Evolutionary conservation across 2,329 filamentous ascomycete genomes (phyloP), one percentile per base, ranked within the genome.

Genomic region (Aureobasidium sp.): DNA sequence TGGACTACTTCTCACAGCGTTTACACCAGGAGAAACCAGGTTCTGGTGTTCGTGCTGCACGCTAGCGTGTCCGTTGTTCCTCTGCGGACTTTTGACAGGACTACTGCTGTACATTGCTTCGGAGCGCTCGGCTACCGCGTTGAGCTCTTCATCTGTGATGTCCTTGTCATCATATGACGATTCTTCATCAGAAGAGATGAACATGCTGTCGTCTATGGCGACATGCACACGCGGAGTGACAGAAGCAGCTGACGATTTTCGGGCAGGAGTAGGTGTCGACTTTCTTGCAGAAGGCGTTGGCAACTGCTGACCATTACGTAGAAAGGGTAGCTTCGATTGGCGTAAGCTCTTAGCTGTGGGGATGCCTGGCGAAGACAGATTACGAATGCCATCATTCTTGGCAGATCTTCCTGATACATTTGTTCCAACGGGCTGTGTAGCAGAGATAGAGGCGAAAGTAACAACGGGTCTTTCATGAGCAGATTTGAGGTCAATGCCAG

Each of bases 101-200:
- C 47, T 52, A 21, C 59, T 61, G n/a, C 49, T 53, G 27, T 54
- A 55, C 59, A 61, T 55, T 6, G 49, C 49, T 27, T 53, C 48
- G 6, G 50, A 61, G 8, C 50, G 29, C 8, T 61, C 58, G 9
- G 34, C 58, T 5, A 47, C 25, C n/a, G 47, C 48, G 25, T 39
- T 53, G n/a, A 61, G 48, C 34, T 55, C 59, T 61, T 54, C 49
- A 16, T 61, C 59, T 10, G 49, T 61, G 34, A 61, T 55, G 1
- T 61, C 59, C 13, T 53, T 30, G 59, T 61, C 59, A 54, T 47
- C 49, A 55, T 61, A 61, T 47, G 50, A 61, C 49, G 50, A 55
- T 32, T 48, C 49, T n/a, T 54, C 49, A 48, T 61, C 59, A 11
- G 59, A 61, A 36, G 59, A 61, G 39, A 61, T 55, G 27, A 55